A percentile compares a stretch with the other conserved stretches of the same genome.
Conservation (phyloP, 202 grass and related monocot genomes). For the Miscanthus sacchariflorus region DNA sequence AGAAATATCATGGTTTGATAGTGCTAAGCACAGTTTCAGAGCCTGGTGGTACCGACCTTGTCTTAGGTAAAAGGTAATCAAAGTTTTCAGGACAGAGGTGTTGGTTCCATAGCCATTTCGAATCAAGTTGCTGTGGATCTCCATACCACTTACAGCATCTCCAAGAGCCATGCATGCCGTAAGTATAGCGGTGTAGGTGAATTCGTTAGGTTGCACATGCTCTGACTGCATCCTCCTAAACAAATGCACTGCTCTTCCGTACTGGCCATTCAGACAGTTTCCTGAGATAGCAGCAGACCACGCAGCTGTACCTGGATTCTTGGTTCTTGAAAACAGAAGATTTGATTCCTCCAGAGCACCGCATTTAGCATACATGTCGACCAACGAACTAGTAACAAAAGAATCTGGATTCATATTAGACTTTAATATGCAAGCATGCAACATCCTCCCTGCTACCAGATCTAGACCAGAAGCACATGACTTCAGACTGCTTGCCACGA, state of each 20-base stretch:
- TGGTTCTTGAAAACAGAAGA: slow-evolving; percentile 57
- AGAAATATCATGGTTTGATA: slow-evolving; percentile 49
- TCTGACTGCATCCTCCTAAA: slow-evolving; percentile 71
- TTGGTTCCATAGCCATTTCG: slow-evolving; percentile 69
- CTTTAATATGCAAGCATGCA: slow-evolving; percentile 59
- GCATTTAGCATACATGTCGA: slow-evolving; percentile 78
- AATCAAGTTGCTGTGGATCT: slow-evolving; percentile 63
- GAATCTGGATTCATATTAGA: slow-evolving; percentile 54
- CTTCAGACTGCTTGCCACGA: slow-evolving; percentile 67
- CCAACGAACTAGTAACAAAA: slow-evolving; percentile 63
- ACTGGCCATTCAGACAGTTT: slow-evolving; percentile 60
- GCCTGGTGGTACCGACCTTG: slow-evolving; percentile 33
- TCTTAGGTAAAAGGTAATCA: slow-evolving; percentile 59
- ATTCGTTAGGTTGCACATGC: slow-evolving; percentile 64
- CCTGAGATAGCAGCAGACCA: slow-evolving; percentile 70
- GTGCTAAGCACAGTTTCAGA: slow-evolving; percentile 50
- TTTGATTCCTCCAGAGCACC: slow-evolving; percentile 58
- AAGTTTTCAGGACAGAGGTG: slow-evolving; percentile 50
- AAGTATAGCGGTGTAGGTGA: slow-evolving; percentile 67
- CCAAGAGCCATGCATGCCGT: slow-evolving; percentile 54
- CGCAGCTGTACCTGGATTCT: slow-evolving; percentile 48
- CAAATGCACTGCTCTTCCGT: slow-evolving; percentile 59
- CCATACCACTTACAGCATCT: slow-evolving; percentile 44
- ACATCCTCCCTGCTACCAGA: slow-evolving; percentile 61
- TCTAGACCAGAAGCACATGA: slow-evolving; percentile 58